These are phyloP conservation scores for Chrysanthemum makinoi DNA, from an alignment of 129 eudicot genomes.

Conservation along the genomic window DNA sequence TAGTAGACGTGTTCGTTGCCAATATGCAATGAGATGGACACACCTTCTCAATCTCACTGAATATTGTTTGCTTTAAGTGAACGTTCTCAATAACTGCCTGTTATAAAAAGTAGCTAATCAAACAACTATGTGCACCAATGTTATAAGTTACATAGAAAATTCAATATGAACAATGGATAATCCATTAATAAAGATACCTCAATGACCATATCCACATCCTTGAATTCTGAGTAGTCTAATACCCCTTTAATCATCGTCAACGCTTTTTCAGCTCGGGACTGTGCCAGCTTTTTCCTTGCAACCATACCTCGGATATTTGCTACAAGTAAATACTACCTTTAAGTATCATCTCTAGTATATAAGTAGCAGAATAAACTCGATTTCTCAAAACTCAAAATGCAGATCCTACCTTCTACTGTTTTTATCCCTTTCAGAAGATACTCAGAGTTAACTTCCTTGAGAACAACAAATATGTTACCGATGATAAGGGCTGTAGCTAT, in stretches of 20 bases:
- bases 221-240: slow-evolving; percentile 78
- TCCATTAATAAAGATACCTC: slow-evolving; percentile 49
- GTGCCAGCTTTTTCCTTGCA: slow-evolving; percentile 60
- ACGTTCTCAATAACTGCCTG: slow-evolving; percentile 93
- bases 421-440: slow-evolving; percentile 77
- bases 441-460: slow-evolving; percentile 83
- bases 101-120: slow-evolving; percentile 13
- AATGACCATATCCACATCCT: slow-evolving; percentile 89
- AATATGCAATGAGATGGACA: slow-evolving; percentile 90
- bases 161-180: background rate
- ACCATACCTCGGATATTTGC: slow-evolving; percentile 69
- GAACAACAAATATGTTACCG: slow-evolving; percentile 58
- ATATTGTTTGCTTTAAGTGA: slow-evolving; percentile 74
- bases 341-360: background rate
- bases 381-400: background rate
- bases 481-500: slow-evolving; percentile 79
- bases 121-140: background rate
- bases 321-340: slow-evolving; percentile 34
- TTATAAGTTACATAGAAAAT: background rate
- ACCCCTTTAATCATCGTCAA: slow-evolving; percentile 77
- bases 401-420: slow-evolving; percentile 60
- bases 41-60: slow-evolving; percentile 72
- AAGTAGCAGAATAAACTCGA: background rate
- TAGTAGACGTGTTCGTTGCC: slow-evolving; percentile 92
- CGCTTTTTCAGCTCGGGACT: slow-evolving; percentile 71